phyloP scores from a whole-genome alignment of 148 eudicot genomes.

The Rhododendron griersonianum region DNA sequence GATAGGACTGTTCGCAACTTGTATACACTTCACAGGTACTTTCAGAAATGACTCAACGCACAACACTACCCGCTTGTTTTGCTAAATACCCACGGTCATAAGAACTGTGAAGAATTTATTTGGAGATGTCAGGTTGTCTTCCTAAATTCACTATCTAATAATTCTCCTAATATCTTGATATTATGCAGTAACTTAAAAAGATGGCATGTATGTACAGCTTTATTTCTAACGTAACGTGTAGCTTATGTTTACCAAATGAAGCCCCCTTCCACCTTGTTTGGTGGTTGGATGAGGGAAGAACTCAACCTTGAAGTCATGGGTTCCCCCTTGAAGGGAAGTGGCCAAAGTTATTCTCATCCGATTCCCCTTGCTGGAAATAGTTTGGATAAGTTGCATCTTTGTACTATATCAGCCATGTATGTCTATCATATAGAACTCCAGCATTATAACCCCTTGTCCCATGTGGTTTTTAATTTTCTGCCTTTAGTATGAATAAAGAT shows the following conservation, averaged over 20 bases:
- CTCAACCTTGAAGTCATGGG: not conserved
- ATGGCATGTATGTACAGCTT: not conserved
- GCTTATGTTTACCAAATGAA: not conserved
- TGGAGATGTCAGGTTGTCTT: not conserved
- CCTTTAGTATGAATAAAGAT: not conserved
- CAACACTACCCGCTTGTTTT: not conserved
- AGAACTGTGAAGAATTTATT: not conserved
- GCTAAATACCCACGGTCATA: not conserved
- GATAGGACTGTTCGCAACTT: conserved; percentile 84
- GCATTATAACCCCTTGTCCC: not conserved
- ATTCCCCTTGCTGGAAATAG: not conserved
- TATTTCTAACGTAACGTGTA: not conserved
- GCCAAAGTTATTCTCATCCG: not conserved
- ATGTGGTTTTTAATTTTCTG: not conserved
- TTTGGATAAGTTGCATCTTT: not conserved
- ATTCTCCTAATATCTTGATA: not conserved
- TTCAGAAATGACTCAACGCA: not conserved
- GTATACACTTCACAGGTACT: conserved; percentile 77
- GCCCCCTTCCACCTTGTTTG: not conserved
- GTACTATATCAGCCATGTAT: not conserved
- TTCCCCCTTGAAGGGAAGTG: not conserved
- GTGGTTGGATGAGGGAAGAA: not conserved
- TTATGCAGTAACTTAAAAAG: not conserved
- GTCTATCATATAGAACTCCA: not conserved
- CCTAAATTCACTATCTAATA: not conserved